Base-by-base conservation (phyloP, 2,329 filamentous ascomycete genomes). In the Pseudogymnoascus sp. region DNA sequence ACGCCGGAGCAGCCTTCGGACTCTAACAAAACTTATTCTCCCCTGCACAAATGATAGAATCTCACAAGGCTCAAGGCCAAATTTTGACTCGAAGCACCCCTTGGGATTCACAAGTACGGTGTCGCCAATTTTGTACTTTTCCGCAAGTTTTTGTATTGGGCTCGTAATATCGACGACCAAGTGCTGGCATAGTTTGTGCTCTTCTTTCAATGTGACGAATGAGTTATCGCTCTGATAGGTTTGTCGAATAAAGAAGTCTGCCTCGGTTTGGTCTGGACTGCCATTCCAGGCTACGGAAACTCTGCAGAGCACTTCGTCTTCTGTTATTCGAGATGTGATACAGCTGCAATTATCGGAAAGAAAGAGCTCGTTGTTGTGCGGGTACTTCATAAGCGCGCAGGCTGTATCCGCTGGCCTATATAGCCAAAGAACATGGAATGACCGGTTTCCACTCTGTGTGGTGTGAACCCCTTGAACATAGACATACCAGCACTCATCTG, bases 331-430 rank as follows among this genome's bases (percentile, higher is more conserved):
- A 0, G 74, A 62, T 0, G 61, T 62, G 0, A 43, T 54, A 64
- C 90, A 94, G 1, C 86, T 88, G 73, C 90, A 93, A 62, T 92
- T 85, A 58, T 91, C 83, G 0, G 86, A 90, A 0, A 93, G 73
- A 64, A 94, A 94, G 0, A 94, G 72, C 71, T 95, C 90, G 59
- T 92, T 89, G 0, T 74, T 64, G 72, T 84, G 86, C 0, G 87
- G 86, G 66, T 93, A 95, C 8, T 79, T 79, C 73, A 86, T 85
- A 5, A 81, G 74, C 0, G 79, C 82, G 43, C 91, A 89, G 0
- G 86, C 81, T 0, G 90, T 94, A 60, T 94, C 86, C 0, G 78
- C 76, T 0, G 89, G 82, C 2, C 82, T 78, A 66, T 92, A 93
- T 0, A 94, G 76, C 89, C 89, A 94, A 1, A 88, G 78, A 0